Percentiles rank a stretch among this genome's conserved stretches.
These are phyloP conservation scores for Trichoderma arundinaceum DNA, from an alignment of 2,329 filamentous ascomycete species.

Conservation along the genomic window DNA sequence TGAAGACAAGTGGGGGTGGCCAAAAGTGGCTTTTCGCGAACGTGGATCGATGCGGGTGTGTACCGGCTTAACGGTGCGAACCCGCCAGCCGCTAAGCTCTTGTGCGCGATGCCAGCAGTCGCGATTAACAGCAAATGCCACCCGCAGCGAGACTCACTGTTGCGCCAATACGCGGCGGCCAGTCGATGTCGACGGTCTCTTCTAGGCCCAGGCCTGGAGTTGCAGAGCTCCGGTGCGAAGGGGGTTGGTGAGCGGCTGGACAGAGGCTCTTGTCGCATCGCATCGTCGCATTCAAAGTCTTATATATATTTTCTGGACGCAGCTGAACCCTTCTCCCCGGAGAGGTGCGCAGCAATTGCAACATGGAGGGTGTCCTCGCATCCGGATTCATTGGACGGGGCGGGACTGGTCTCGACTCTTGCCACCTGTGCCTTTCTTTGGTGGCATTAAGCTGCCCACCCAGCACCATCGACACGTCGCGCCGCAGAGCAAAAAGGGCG, in stretches of 20 bases:
- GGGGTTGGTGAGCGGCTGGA: background rate
- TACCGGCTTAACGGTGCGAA: conserved; percentile 21
- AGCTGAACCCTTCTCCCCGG: background rate
- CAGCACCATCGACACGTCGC: background rate
- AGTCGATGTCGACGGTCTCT: conserved; percentile 9
- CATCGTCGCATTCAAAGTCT: conserved; percentile 1
- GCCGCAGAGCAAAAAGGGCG: background rate
- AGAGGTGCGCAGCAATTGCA: background rate
- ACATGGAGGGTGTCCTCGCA: background rate
- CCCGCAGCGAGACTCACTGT: background rate
- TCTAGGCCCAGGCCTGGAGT: conserved; percentile 10
- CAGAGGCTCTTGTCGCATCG: background rate
- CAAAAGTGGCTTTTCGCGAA: conserved; percentile 11
- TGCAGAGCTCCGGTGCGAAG: background rate
- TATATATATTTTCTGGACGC: background rate
- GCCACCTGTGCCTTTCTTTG: background rate
- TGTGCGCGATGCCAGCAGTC: background rate
- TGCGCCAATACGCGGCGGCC: conserved; percentile 6
- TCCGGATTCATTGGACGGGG: background rate
- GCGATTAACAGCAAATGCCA: background rate
- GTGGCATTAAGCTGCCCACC: background rate
- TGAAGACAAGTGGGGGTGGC: conserved; percentile 26
- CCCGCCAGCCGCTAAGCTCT: conserved; percentile 19
- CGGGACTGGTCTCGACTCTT: background rate
- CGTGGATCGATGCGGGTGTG: conserved; percentile 1